A percentile compares a stretch with the other conserved stretches of the same genome.
These are phyloP conservation scores for Cyclanthera cordifolia DNA, from an alignment of 306 rosid genomes.

Conservation along the genomic window DNA sequence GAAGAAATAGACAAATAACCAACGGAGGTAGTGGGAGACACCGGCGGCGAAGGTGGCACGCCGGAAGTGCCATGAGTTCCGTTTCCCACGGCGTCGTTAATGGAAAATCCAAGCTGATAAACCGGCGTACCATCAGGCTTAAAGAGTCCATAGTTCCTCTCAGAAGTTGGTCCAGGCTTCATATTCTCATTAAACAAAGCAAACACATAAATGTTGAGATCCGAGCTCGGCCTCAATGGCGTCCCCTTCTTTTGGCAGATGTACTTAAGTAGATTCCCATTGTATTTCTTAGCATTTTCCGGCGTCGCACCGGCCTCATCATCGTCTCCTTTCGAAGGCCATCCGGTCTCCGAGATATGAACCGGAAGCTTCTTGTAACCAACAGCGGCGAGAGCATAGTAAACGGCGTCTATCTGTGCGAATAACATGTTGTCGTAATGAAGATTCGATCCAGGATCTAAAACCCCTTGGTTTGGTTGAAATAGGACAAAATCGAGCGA, in stretches of 20 bases:
- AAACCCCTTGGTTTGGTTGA: constrained; percentile 63
- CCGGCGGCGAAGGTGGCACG: constrained; percentile 25
- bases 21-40: constrained; percentile 30
- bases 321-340: constrained; percentile 92
- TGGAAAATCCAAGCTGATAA: constrained; percentile 40
- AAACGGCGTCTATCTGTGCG: constrained; percentile 91
- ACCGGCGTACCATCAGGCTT: constrained; percentile 79
- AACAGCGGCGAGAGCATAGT: constrained; percentile 38
- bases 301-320: constrained; percentile 70
- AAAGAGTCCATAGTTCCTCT: constrained; percentile 79
- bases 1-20: constrained; percentile 80
- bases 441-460: constrained; percentile 55
- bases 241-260: constrained; percentile 54
- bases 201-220: constrained; percentile 77
- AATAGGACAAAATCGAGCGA: constrained; percentile 63
- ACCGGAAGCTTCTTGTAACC: constrained; percentile 63
- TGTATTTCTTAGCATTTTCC: constrained; percentile 83
- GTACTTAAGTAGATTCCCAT: constrained; percentile 59
- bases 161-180: constrained; percentile 95
- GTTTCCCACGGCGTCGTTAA: constrained; percentile 17
- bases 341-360: constrained; percentile 93
- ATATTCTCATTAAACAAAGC: constrained; percentile 87
- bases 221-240: constrained; percentile 56
- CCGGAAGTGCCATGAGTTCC: constrained; percentile 15
- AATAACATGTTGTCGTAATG: constrained; percentile 87